These are phyloP conservation scores for Debaryomyces prosopidis DNA, from an alignment of 805 yeast genomes.

Conservation along the genomic window DNA sequence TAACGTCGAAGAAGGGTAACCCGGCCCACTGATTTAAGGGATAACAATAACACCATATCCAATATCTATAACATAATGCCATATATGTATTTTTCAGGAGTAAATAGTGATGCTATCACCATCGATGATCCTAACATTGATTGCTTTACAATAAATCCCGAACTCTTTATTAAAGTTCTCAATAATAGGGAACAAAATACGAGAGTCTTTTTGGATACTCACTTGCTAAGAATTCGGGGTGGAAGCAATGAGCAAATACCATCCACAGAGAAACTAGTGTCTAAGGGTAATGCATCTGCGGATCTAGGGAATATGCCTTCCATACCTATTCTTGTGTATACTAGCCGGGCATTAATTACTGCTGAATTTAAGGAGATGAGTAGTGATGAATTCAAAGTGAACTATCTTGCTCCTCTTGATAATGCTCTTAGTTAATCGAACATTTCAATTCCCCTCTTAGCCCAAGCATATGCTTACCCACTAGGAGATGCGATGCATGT, in stretches of 20 bases:
- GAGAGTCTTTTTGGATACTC: too few species aligned
- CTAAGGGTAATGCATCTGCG: constrained; percentile 2
- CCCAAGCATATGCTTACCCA: background rate
- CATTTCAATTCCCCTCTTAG: background rate
- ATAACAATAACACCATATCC: too few species aligned
- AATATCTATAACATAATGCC: background rate
- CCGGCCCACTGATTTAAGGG: too few species aligned
- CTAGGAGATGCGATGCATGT: background rate
- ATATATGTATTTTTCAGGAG: constrained; percentile 4
- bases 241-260: background rate
- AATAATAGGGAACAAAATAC: background rate
- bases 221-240: background rate
- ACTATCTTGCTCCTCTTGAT: constrained; percentile 5
- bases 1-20: too few species aligned
- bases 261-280: background rate
- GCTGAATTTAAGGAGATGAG: constrained; percentile 4
- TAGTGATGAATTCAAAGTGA: constrained; percentile 1
- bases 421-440: background rate
- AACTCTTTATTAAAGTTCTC: background rate
- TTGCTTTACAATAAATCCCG: background rate
- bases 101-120: background rate
- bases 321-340: background rate
- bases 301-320: background rate
- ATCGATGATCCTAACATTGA: background rate
- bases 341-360: background rate